Base-by-base conservation (phyloP, 2,329 filamentous ascomycete genomes). In the Fusarium globosum region DNA sequence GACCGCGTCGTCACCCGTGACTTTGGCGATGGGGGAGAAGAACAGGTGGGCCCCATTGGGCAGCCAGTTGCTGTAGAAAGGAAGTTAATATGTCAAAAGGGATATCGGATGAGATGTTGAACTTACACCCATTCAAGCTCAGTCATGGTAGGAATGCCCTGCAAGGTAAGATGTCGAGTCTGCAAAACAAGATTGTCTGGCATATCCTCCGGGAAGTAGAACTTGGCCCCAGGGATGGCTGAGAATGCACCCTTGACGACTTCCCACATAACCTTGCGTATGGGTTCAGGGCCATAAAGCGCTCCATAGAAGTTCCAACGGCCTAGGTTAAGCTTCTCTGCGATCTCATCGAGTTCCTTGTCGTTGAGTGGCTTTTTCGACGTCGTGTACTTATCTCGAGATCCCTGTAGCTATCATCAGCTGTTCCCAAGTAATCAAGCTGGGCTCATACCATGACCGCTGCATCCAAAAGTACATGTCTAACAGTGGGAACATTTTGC, bases 281-380 rank as follows among this genome's bases (percentile, higher is more conserved):
- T 65, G 0, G 74, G 74, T 1, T 76, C 72, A 0, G 74, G 74
- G 7, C 74, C 74, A 2, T 76, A 76, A 1, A 76, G 65, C 1
- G 74, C 74, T 5, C 74, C 74, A 8, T 76, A 76, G 26, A 76
- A 76, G 52, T 76, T 76, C 74, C 74, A 76, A 1, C 74, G 63
- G 0, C 74, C 74, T 1, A 76, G 39, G 11, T 74, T 76, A 4
- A 76, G 28, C 12, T 75, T 76, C 7, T 72, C 42, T 0, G 74
- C 72, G 11, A 76, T 75, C 1, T 56, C 65, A 4, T 76, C 68
- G 0, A 76, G 58, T 9, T 76, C 65, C 3, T 59, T 15, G 4
- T 76, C 69, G 2, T 53, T 66, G 0, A 76, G 45, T 1, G 72
- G 74, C 0, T 60, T 39, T 4, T 69, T 45, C 6, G 73, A 64